Percentiles rank a stretch among this genome's conserved stretches.
Conservation (phyloP, 352 stramenopile species). For the Globisporangium nunn region DNA sequence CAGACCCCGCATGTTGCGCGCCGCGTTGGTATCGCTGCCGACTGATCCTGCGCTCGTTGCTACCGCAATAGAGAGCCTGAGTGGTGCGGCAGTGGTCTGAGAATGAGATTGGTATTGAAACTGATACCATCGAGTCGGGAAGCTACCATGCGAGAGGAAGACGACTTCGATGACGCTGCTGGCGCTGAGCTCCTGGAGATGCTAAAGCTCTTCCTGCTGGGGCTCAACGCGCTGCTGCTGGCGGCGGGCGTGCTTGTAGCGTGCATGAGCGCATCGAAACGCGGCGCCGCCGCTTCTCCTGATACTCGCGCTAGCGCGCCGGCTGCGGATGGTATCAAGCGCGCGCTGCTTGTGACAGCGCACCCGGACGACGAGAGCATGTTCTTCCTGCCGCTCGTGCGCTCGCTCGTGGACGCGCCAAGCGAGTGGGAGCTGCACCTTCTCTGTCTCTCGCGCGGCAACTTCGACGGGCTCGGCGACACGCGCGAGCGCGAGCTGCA, state of each 20-base stretch:
- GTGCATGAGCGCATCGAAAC: constrained; percentile 15
- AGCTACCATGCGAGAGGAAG: too few relatives aligned
- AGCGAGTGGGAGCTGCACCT: constrained; percentile 63
- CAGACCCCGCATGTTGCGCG: too few relatives aligned
- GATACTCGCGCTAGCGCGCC: not conserved
- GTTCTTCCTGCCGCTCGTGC: constrained; percentile 93
- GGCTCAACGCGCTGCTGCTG: constrained; percentile 56
- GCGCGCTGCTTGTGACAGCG: constrained; percentile 85
- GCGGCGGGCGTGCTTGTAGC: constrained; percentile 24
- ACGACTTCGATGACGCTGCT: not conserved
- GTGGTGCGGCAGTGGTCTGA: too few relatives aligned
- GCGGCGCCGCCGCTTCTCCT: not conserved
- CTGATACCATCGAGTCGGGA: too few relatives aligned
- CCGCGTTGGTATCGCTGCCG: too few relatives aligned
- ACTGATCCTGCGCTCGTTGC: too few relatives aligned
- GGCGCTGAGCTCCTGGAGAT: constrained; percentile 34
- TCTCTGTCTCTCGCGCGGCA: constrained; percentile 89
- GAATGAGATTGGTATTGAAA: too few relatives aligned
- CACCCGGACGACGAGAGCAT: constrained; percentile 97
- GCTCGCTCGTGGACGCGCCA: constrained; percentile 26
- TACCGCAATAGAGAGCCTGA: too few relatives aligned
- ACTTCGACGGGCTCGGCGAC: constrained; percentile 88
- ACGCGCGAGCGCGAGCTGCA: constrained; percentile 81
- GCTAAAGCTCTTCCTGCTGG: constrained; percentile 54
- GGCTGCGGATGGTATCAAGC: constrained; percentile 18